Conservation (phyloP, 768 basidiomycete genomes). For the Tremella fuciformis region DNA sequence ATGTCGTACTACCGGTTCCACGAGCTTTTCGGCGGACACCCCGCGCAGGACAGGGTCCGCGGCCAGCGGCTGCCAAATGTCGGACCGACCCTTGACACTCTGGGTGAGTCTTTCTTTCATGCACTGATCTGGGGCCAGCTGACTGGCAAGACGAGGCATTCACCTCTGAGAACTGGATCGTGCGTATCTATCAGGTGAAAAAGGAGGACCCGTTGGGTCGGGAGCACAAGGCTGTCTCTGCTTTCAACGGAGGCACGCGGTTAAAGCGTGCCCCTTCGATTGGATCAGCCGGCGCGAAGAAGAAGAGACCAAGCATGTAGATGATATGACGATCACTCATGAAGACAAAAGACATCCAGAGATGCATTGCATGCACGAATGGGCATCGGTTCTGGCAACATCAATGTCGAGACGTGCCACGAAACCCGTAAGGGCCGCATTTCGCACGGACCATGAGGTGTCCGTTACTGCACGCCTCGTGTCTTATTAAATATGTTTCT, state of each 20-base stretch:
- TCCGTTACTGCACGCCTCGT: no score
- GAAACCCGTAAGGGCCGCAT: no score
- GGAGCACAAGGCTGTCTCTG: conserved; percentile 80
- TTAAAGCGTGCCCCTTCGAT: conserved; percentile 59
- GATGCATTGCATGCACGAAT: no score
- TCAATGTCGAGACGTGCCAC: no score
- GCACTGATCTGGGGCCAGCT: neutral
- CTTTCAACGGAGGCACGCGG: conserved; percentile 83
- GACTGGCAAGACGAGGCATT: conserved; percentile 81
- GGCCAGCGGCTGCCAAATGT: conserved; percentile 72
- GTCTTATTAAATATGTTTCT: no score
- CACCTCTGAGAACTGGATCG: conserved; percentile 99
- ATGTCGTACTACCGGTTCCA: conserved; percentile 95
- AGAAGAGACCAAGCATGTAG: conserved; percentile 27
- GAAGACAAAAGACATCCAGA: no score
- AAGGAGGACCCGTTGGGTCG: conserved; percentile 88
- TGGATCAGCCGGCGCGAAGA: conserved; percentile 25
- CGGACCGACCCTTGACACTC: conserved; percentile 79
- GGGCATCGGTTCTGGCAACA: no score
- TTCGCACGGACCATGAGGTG: no score
- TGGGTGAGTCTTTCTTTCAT: conserved; percentile 60
- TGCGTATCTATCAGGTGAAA: conserved; percentile 92
- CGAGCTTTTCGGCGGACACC: conserved; percentile 76
- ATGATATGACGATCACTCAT: neutral
- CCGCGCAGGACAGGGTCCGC: conserved; percentile 81